These are phyloP conservation scores for Primulina huaijiensis DNA, from an alignment of 257 asterid species.

Conservation along the genomic window DNA sequence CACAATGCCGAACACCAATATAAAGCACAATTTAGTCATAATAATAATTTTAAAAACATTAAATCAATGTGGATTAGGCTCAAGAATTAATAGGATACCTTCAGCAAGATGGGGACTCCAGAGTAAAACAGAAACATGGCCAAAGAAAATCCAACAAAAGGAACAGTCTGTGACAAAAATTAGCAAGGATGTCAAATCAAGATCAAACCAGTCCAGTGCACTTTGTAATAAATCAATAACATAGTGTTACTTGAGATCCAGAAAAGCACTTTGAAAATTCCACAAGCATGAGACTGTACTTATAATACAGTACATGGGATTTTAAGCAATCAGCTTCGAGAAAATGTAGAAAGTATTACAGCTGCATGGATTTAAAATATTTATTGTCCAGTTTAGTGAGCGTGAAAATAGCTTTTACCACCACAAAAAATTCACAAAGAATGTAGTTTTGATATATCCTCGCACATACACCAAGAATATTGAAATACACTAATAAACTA, in stretches of 20 bases:
- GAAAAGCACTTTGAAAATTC: conserved; percentile 2
- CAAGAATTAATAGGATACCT: conserved; percentile 39
- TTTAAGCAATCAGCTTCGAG: not conserved
- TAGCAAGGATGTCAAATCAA: conserved; percentile 15
- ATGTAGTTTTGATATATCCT: not conserved
- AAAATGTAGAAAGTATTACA: not conserved
- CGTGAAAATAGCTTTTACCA: not conserved
- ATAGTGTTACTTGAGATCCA: not conserved
- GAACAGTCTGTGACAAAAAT: conserved; percentile 55
- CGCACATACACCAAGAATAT: not conserved
- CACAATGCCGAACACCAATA: not conserved
- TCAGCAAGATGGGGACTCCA: conserved; percentile 69
- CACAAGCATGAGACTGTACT: not conserved
- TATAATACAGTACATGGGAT: not conserved
- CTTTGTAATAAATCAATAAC: not conserved
- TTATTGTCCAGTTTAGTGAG: not conserved
- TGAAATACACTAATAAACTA: not conserved
- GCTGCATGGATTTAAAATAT: not conserved
- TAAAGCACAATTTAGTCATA: not conserved
- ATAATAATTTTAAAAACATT: not conserved
- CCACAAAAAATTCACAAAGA: not conserved
- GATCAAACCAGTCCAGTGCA: not conserved
- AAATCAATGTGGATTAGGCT: not conserved
- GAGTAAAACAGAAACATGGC: conserved; percentile 93
- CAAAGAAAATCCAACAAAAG: conserved; percentile 75